These are phyloP conservation scores for Malania oleifera DNA, from an alignment of 164 flowering plant species.

Conservation along the genomic window DNA sequence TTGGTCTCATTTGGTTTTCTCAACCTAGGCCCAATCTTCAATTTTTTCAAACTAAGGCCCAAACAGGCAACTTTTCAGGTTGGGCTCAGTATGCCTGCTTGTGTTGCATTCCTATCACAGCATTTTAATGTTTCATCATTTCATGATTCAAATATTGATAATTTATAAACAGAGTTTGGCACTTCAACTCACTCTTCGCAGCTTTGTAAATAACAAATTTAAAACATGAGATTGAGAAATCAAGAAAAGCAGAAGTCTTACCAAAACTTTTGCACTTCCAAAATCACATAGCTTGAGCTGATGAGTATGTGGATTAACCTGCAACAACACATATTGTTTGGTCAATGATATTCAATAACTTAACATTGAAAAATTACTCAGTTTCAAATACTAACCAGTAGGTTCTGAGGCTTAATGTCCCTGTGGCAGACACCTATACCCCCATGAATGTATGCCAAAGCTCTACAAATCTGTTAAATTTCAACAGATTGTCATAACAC, in stretches of 20 bases:
- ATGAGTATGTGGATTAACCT: conserved; percentile 92
- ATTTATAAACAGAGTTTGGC: too few species aligned
- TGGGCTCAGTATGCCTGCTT: too few species aligned
- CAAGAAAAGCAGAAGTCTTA: conserved; percentile 16
- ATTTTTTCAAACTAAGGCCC: too few species aligned
- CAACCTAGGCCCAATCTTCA: too few species aligned
- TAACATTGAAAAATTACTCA: neutral
- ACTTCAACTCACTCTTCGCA: too few species aligned
- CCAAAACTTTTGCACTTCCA: conserved; percentile 94
- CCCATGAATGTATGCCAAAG: conserved; percentile 63
- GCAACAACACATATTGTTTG: conserved; percentile 9
- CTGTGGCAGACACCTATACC: conserved; percentile 72
- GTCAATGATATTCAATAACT: neutral
- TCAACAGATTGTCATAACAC: neutral
- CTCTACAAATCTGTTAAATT: conserved; percentile 57
- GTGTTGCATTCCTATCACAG: too few species aligned
- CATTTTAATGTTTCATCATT: too few species aligned
- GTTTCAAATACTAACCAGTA: conserved; percentile 44
- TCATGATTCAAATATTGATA: too few species aligned
- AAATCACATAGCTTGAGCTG: conserved; percentile 86
- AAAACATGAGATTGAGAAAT: neutral
- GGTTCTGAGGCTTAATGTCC: conserved; percentile 79
- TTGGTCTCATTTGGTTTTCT: too few species aligned
- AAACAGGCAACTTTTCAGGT: too few species aligned
- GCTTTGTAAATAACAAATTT: too few species aligned